A percentile compares a stretch with the other conserved stretches of the same genome.
phyloP scores from a whole-genome alignment of 2,329 filamentous ascomycete genomes.

The Corynespora cassiicola region DNA sequence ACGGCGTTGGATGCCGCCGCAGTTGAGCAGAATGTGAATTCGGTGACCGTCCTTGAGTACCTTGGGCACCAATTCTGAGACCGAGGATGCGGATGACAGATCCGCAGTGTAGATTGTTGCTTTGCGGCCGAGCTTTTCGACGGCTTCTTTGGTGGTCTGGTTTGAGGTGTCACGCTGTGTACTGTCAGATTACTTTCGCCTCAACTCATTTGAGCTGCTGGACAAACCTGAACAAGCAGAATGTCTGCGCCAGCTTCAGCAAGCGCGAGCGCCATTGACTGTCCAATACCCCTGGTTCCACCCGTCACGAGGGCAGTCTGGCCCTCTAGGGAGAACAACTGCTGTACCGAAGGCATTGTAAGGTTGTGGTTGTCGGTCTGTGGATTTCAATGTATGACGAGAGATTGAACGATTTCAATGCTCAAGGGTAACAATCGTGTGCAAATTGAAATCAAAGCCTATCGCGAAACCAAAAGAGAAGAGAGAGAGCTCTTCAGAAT shows the following conservation, averaged over 20 bases:
- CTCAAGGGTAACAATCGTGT: too few species aligned
- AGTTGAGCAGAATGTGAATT: conserved; percentile 83
- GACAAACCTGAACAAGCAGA: conserved; percentile 54
- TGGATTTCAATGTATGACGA: background rate
- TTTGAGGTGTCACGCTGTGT: conserved; percentile 62
- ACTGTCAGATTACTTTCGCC: too few species aligned
- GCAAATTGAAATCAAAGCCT: too few species aligned
- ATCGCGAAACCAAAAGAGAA: too few species aligned
- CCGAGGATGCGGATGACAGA: conserved; percentile 66
- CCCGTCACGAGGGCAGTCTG: conserved; percentile 59
- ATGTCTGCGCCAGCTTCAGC: conserved; percentile 60
- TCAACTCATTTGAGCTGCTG: too few species aligned
- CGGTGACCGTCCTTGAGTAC: conserved; percentile 67
- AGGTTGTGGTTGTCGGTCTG: conserved; percentile 8
- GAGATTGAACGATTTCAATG: too few species aligned
- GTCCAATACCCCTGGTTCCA: conserved; percentile 58
- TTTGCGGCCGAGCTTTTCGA: conserved; percentile 71
- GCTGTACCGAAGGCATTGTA: conserved; percentile 36
- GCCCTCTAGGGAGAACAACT: conserved; percentile 58
- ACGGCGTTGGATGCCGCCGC: conserved; percentile 83
- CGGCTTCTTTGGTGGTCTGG: conserved; percentile 63
- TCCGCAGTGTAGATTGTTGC: conserved; percentile 73
- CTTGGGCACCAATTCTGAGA: conserved; percentile 65
- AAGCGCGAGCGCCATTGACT: conserved; percentile 58
- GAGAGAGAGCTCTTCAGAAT: too few species aligned